phyloP scores from a whole-genome alignment of 108 stramenopile species.

The Hondaea fermentalgiana region DNA sequence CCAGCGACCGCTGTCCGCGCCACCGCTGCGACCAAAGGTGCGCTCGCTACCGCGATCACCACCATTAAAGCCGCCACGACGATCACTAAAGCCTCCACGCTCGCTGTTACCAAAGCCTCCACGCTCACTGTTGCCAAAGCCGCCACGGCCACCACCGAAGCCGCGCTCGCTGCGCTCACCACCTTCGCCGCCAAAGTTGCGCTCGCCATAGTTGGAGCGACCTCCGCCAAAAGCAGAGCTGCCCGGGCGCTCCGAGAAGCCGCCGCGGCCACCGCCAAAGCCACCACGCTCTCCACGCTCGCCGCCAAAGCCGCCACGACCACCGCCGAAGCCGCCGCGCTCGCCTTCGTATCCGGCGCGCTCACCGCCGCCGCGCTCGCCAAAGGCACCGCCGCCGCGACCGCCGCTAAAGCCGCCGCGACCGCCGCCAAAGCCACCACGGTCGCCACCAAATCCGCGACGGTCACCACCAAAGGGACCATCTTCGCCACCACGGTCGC shows the following conservation, averaged over 20 bases:
- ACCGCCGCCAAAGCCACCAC: not conserved
- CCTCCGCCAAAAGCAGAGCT: not conserved
- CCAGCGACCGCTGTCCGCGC: not conserved
- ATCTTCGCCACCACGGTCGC: not conserved
- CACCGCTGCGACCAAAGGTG: not conserved
- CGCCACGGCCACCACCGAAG: not conserved
- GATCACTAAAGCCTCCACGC: no score
- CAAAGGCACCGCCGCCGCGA: not conserved
- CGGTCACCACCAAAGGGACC: not conserved
- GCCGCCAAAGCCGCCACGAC: not conserved
- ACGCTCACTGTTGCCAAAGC: not conserved
- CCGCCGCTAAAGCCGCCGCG: not conserved
- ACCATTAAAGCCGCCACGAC: not conserved
- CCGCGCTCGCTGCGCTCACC: not conserved
- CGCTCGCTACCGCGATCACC: not conserved
- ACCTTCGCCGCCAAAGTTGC: not conserved
- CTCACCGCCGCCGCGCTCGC: not conserved
- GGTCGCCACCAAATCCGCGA: not conserved
- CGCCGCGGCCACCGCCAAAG: not conserved
- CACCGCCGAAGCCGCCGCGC: not conserved
- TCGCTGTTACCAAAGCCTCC: not conserved
- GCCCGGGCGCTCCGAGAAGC: not conserved
- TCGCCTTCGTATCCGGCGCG: not conserved
- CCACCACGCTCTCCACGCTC: not conserved
- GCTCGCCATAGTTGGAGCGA: not conserved